phyloP scores from a whole-genome alignment of 176 grass and related monocot genomes.

The Poa pratensis region DNA sequence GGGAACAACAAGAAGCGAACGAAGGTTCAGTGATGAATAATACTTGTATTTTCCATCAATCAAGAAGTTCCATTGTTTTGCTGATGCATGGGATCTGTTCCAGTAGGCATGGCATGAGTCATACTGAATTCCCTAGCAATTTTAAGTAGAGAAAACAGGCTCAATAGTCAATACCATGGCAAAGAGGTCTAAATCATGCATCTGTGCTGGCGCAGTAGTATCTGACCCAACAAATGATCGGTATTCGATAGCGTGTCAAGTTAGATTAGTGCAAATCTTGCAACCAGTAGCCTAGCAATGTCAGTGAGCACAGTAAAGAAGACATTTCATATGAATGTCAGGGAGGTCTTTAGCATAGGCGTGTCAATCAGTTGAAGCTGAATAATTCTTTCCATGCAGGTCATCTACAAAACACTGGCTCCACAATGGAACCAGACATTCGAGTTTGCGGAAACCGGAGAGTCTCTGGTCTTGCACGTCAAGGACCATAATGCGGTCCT shows the following conservation, averaged over 20 bases:
- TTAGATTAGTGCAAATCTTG: constrained; percentile 25
- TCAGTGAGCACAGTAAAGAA: not conserved
- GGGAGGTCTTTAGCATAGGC: not conserved
- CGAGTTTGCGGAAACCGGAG: constrained; percentile 83
- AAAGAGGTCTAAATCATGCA: not conserved
- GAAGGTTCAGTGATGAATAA: constrained; percentile 54
- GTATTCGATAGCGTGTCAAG: not conserved
- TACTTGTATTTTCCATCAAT: not conserved
- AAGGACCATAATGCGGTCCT: constrained; percentile 90
- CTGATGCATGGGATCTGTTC: not conserved
- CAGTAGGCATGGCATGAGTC: no score
- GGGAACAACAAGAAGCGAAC: constrained; percentile 91
- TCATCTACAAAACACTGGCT: constrained; percentile 83
- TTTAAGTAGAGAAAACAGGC: constrained; percentile 8
- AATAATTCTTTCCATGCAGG: constrained; percentile 49
- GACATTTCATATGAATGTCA: not conserved
- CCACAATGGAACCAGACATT: constrained; percentile 89
- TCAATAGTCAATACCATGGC: not conserved
- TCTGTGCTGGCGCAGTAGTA: not conserved
- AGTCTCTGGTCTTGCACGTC: constrained; percentile 67
- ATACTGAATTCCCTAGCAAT: no score
- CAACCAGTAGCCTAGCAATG: not conserved
- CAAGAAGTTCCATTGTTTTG: constrained; percentile 19
- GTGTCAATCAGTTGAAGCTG: not conserved
- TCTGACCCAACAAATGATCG: no score